Conservation (phyloP, 176 grass and related monocot genomes). For the Metroxylon sagu region DNA sequence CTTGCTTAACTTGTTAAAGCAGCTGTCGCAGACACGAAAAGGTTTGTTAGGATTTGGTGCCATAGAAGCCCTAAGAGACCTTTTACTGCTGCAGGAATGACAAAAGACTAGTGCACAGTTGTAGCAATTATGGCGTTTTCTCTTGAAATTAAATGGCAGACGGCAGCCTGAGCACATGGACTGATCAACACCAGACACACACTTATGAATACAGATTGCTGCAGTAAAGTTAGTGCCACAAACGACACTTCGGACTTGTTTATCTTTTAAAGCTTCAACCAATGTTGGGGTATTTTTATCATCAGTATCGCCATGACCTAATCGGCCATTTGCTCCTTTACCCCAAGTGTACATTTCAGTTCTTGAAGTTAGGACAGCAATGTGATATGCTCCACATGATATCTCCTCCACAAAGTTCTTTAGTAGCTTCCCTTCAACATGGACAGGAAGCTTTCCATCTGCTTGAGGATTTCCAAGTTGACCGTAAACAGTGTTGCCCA, state of each 20-base stretch:
- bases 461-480: constrained; percentile 84
- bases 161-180: constrained; percentile 97
- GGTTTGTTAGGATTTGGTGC: constrained; percentile 94
- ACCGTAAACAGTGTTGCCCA: constrained; percentile 85
- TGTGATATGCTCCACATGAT: constrained; percentile 93
- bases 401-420: constrained; percentile 98
- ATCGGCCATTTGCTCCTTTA: constrained; percentile 90
- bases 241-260: constrained; percentile 91
- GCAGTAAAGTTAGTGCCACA: constrained; percentile 97
- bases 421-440: constrained; percentile 85
- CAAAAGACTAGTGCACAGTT: constrained; percentile 95
- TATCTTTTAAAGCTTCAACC: constrained; percentile 96
- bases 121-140: constrained; percentile 98
- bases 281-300: constrained; percentile 74
- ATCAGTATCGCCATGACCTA: constrained; percentile 90
- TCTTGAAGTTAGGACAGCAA: constrained; percentile 81
- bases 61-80: constrained; percentile 81
- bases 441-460: constrained; percentile 66
- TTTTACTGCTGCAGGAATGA: constrained; percentile 92
- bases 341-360: constrained; percentile 98
- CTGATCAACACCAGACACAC: constrained; percentile 92
- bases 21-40: constrained; percentile 81
- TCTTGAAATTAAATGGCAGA: constrained; percentile 92
- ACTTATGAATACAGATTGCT: constrained; percentile 98
- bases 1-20: constrained; percentile 78